These are phyloP conservation scores for Fusarium oxysporum DNA, from an alignment of 2,329 filamentous ascomycete genomes.

Conservation along the genomic window DNA sequence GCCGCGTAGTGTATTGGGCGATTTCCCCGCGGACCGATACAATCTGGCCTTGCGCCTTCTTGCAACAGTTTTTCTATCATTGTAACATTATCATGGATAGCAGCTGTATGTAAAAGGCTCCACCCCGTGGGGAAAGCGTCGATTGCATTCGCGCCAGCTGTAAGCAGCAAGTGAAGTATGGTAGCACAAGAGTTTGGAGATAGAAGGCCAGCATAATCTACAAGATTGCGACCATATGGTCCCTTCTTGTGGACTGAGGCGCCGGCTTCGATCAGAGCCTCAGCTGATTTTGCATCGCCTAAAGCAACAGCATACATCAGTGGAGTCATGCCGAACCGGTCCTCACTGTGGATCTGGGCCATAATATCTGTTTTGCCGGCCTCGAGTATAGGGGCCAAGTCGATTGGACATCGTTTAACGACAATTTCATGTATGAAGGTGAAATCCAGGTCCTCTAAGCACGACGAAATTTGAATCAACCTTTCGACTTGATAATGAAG, in stretches of 20 bases:
- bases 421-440: neutral
- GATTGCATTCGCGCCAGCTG: rapidly evolving
- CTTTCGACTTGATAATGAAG: neutral
- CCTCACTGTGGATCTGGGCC: neutral
- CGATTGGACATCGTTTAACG: neutral
- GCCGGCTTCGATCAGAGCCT: neutral
- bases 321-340: neutral
- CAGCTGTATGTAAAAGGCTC: neutral
- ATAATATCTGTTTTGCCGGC: neutral
- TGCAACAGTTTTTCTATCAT: rapidly evolving
- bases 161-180: neutral
- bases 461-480: neutral
- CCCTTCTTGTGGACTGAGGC: neutral
- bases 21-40: rapidly evolving
- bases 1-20: neutral
- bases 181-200: neutral
- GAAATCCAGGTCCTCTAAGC: neutral
- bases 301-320: neutral
- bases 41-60: neutral
- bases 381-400: neutral
- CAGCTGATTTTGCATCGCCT: neutral
- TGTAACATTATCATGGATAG: neutral
- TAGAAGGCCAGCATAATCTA: rapidly evolving
- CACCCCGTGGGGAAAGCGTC: rapidly evolving
- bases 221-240: rapidly evolving